Evolutionary conservation across 2,329 filamentous ascomycete genomes (phyloP), one percentile per base, ranked within the genome.

Genomic region (Penicillium sp.): DNA sequence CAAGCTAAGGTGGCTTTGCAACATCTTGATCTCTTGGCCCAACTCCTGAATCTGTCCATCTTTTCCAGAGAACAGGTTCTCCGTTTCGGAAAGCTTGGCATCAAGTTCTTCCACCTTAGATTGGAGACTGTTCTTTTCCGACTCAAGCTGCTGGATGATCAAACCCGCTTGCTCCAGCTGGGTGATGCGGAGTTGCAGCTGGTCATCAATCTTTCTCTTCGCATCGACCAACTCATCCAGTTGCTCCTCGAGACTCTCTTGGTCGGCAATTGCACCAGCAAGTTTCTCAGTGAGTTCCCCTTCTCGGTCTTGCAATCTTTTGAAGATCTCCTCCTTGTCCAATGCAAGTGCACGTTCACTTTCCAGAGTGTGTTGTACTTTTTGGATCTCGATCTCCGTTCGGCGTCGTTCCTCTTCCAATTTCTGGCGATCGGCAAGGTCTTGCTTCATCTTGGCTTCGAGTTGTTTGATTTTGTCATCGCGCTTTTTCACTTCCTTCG

Each of bases 251-350:
- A 99, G 80, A 46, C 86, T 85, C 65, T 97, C 92, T 67, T 97
- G 92, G 61, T 99, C 95, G 18, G 95, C 88, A 52, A 97, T 83
- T 27, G 92, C 92, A 33, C 88, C 92, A 31, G 89, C 82, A 25
- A 99, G 80, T 73, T 97, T 96, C 64, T 99, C 95, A 44, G 86
- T 88, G 3, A 99, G 80, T 66, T 99, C 92, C 10, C 84, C 80
- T 71, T 99, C 93, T n/a, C 93, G 87, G 45, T 86, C 76, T 65
- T 96, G 93, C 18, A 99, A 77, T n/a, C 95, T 83, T 66, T 92
- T 95, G 77, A 97, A 99, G 52, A 99, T 99, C 64, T 99, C 93
- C 66, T 99, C 95, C 68, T 99, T 99, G 71, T 99, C 93, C 4
- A 99, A 76, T 1, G 93, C 93, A 35, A 99, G 78, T n/a, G 92